Evolutionary conservation across 352 stramenopile species (phyloP), one percentile per base, ranked within the genome.

Genomic region (Globisporangium cederbergense): DNA sequence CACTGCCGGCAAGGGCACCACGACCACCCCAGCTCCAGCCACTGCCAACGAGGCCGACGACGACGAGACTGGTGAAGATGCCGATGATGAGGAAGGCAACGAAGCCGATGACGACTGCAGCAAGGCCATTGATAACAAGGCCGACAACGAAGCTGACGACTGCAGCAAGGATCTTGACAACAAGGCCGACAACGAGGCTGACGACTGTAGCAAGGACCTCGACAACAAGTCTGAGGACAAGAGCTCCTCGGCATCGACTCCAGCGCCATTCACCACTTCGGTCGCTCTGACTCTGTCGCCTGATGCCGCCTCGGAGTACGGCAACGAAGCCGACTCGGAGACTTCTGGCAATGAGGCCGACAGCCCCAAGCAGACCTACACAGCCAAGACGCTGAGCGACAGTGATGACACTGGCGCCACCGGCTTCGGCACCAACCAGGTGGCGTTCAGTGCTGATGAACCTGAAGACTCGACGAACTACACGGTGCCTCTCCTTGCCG

Each of bases 371-470:
- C 50, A 74, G 60, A 30, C 59, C 52, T 28, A 52, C 51, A 46
- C 25, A 60, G 62, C 20, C 28, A 63, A 65, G 60, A 66, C 60
- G 10, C 42, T 64, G 28, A 70, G 49, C 30, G 45, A 58, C 32
- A 22, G 13, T 18, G 40, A 46, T 22, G 40, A 46, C 13, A 1
- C 40, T 6, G 58, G 58, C 59, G 62, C 65, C 51, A 54, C 34
- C 58, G 69, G 66, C n/a, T 88, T 76, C 60, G 65, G 60, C 22
- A 64, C 64, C 4, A 68, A 83, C 18, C 22, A 66, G 1, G 67
- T 90, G 2, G 71, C 72, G 25, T 82, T 90, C 57, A 58, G 72
- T n/a, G 70, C 70, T 0, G 68, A 67, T 13, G 72, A 80, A 1
- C 66, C 62, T 0, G 47, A 61, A 0, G 64, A 73, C 3, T 54